Evolutionary conservation across 495 filamentous ascomycete species (phyloP).

Genomic region (Hypoxylon lenormandii): DNA sequence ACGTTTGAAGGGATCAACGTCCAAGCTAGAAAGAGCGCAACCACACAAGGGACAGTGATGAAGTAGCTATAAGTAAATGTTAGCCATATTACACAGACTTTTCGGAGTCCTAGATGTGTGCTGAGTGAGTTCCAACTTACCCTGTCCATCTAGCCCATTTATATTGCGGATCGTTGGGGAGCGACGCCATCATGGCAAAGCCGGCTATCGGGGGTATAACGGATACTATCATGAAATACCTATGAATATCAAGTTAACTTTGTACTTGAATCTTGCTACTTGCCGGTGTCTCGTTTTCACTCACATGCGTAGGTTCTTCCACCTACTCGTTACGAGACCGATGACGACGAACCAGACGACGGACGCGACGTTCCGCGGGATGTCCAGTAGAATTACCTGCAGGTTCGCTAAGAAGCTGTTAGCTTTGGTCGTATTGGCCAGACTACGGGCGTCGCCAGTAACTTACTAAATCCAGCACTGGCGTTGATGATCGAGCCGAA

Average conservation of each 20-base stretch:
- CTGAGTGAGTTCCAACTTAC: slow-evolving; percentile 26
- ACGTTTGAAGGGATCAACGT: slow-evolving; percentile 51
- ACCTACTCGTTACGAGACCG: slow-evolving; percentile 45
- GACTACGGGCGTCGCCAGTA: not conserved
- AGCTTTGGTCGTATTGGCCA: not conserved
- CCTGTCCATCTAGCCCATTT: slow-evolving; percentile 52
- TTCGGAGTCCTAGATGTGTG: not conserved
- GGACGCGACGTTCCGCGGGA: slow-evolving; percentile 46
- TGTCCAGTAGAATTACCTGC: slow-evolving; percentile 50
- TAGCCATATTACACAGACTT: not conserved
- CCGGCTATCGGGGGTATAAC: slow-evolving; percentile 48
- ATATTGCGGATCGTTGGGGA: slow-evolving; percentile 50
- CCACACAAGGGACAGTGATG: slow-evolving; percentile 45
- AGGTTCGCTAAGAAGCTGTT: slow-evolving; percentile 37
- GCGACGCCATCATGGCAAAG: slow-evolving; percentile 46
- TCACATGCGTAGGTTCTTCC: slow-evolving; percentile 51
- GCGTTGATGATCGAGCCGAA: slow-evolving; percentile 63
- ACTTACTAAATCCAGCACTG: slow-evolving; percentile 58
- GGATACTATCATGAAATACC: slow-evolving; percentile 53
- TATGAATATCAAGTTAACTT: slow-evolving; percentile 13
- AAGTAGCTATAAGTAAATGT: slow-evolving; percentile 37
- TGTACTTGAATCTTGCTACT: not conserved
- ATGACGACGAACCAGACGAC: slow-evolving; percentile 49
- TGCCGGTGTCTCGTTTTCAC: not conserved
- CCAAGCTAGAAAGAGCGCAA: slow-evolving; percentile 50